phyloP scores from a whole-genome alignment of 345 rosid genomes.

The Turnera subulata region DNA sequence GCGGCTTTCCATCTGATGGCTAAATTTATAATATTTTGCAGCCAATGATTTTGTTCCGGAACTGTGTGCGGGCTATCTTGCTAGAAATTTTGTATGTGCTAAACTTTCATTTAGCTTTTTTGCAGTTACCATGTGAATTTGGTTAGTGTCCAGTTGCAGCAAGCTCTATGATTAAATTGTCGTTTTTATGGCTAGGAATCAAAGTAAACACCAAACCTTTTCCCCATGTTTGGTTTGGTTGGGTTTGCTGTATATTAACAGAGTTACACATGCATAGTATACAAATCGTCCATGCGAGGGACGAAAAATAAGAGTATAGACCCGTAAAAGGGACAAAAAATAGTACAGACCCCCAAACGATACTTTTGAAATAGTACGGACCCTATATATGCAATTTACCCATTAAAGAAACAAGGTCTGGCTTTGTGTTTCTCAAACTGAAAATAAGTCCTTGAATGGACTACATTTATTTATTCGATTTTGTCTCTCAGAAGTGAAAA shows the following conservation, averaged over 20 bases:
- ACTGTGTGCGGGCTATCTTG: conserved; percentile 57
- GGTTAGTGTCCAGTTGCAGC: neutral
- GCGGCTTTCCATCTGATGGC: conserved; percentile 21
- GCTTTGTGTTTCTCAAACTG: neutral
- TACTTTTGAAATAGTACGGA: no score
- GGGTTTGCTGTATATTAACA: no score
- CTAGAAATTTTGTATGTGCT: conserved; percentile 68
- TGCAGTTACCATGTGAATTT: conserved; percentile 2
- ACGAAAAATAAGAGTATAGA: no score
- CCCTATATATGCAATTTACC: no score
- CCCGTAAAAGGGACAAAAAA: no score
- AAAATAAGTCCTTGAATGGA: neutral
- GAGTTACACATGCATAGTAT: no score
- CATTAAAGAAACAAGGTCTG: no score
- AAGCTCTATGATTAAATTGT: conserved; percentile 8
- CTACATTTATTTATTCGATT: neutral
- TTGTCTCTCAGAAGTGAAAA: conserved; percentile 1
- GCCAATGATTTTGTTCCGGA: conserved; percentile 52
- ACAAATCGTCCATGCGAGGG: no score
- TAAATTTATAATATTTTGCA: conserved; percentile 41
- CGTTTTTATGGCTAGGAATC: neutral
- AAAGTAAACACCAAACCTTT: no score
- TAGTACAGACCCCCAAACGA: no score
- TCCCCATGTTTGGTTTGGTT: no score
- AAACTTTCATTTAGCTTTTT: conserved; percentile 22